Percentiles rank a stretch among this genome's conserved stretches.
phyloP scores from a whole-genome alignment of 2,329 filamentous ascomycete genomes.

The Colletotrichum tropicicola region DNA sequence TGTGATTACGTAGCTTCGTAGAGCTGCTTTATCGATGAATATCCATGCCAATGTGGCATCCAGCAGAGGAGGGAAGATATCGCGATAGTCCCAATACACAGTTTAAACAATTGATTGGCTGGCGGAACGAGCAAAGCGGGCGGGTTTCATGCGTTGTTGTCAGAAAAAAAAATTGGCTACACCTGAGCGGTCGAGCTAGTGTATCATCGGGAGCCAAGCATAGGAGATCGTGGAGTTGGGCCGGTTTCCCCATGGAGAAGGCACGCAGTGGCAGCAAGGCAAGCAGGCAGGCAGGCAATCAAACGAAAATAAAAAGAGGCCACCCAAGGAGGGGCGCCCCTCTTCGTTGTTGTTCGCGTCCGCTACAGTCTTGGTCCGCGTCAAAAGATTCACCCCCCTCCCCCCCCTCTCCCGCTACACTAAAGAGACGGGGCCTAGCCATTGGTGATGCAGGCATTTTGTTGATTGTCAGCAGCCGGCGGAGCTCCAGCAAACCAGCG shows the following conservation, averaged over 20 bases:
- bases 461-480: slow-evolving; percentile 18
- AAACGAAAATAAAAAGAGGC: neutral
- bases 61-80: too few species aligned
- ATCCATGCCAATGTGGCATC: too few species aligned
- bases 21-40: neutral
- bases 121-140: too few species aligned
- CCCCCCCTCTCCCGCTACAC: neutral
- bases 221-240: slow-evolving; percentile 25
- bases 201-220: slow-evolving; percentile 26
- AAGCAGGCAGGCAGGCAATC: neutral
- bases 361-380: slow-evolving; percentile 19
- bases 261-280: neutral
- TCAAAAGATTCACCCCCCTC: slow-evolving; percentile 1
- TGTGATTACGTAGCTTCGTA: too few species aligned
- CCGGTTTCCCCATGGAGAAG: slow-evolving; percentile 23
- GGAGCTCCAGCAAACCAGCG: neutral
- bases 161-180: neutral
- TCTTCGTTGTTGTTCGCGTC: neutral
- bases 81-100: too few species aligned
- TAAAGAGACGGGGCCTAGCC: neutral
- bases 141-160: too few species aligned
- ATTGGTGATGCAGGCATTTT: slow-evolving; percentile 25
- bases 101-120: too few species aligned
- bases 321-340: neutral
- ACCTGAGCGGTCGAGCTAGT: neutral